Evolutionary conservation across 2,329 filamentous ascomycete species (phyloP).

Genomic region (Fusarium begoniae): DNA sequence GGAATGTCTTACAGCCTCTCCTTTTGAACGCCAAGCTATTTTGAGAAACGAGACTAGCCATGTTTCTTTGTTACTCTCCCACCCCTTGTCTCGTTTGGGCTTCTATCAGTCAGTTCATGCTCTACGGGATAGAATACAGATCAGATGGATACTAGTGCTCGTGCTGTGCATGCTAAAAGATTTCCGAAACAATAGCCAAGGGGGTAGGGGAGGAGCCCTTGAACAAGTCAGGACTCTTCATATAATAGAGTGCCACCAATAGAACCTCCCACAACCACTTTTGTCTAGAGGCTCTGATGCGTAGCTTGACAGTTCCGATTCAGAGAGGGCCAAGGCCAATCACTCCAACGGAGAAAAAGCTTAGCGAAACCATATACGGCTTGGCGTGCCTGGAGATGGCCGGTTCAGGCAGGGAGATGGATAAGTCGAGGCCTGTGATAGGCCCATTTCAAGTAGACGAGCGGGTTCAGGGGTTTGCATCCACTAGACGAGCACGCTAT

Average conservation of each 20-base stretch:
- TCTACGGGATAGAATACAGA: not conserved
- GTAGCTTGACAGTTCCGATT: conserved; percentile 1
- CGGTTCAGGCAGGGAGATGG: conserved; percentile 25
- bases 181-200: conserved; percentile 23
- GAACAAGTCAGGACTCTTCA: not conserved
- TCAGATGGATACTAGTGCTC: not conserved
- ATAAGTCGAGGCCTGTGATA: not conserved
- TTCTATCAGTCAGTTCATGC: conserved; percentile 10
- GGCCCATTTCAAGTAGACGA: not conserved
- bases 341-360: conserved; percentile 6
- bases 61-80: not conserved
- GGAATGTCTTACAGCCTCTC: not conserved
- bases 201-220: not conserved
- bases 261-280: not conserved
- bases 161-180: conserved; percentile 16
- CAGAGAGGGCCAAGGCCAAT: conserved; percentile 17
- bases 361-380: conserved; percentile 12
- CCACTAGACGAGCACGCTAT: conserved; percentile 15
- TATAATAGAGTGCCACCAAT: not conserved
- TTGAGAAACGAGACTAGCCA: not conserved
- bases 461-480: conserved; percentile 13
- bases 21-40: conserved; percentile 8
- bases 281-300: conserved; percentile 14
- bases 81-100: not conserved
- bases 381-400: conserved; percentile 23